These are phyloP conservation scores for Gastrodia elata DNA, from an alignment of 106 monocot species.

Conservation along the genomic window DNA sequence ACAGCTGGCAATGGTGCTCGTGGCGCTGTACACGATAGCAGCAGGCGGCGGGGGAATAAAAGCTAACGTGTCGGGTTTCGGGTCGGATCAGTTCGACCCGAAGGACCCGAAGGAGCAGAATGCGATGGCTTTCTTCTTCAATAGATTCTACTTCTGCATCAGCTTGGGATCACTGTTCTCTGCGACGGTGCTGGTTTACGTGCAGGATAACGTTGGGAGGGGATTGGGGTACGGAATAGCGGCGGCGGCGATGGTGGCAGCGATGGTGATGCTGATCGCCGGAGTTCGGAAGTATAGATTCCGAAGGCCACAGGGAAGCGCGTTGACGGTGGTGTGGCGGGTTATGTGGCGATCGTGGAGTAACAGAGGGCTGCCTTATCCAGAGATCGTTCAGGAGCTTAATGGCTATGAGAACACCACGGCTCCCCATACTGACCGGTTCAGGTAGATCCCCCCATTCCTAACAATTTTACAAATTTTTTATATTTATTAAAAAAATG, in stretches of 20 bases:
- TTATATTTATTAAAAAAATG: background rate
- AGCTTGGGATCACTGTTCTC: slow-evolving; percentile 54
- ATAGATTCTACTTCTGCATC: slow-evolving; percentile 58
- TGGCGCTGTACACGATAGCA: slow-evolving; percentile 62
- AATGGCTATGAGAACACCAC: slow-evolving; percentile 28
- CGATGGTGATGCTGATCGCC: slow-evolving; percentile 25
- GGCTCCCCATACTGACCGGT: slow-evolving; percentile 25
- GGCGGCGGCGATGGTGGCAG: slow-evolving; percentile 30
- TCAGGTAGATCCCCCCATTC: slow-evolving; percentile 25
- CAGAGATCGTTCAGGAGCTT: slow-evolving; percentile 17
- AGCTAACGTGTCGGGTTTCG: slow-evolving; percentile 68
- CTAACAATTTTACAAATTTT: no score
- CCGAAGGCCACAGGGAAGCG: slow-evolving; percentile 38
- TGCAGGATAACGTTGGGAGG: slow-evolving; percentile 59
- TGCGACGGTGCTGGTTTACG: slow-evolving; percentile 47
- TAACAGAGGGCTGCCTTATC: slow-evolving; percentile 29
- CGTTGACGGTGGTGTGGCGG: slow-evolving; percentile 35
- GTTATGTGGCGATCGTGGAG: slow-evolving; percentile 34
- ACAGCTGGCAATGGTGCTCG: slow-evolving; percentile 54
- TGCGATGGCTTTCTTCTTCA: slow-evolving; percentile 60
- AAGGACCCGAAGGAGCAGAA: slow-evolving; percentile 39
- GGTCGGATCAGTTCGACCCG: slow-evolving; percentile 55
- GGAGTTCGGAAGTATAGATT: slow-evolving; percentile 41
- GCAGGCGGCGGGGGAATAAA: slow-evolving; percentile 69
- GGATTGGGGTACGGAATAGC: slow-evolving; percentile 60